These are phyloP conservation scores for Nicotiana attenuata DNA, from an alignment of 257 asterid genomes.

Conservation along the genomic window DNA sequence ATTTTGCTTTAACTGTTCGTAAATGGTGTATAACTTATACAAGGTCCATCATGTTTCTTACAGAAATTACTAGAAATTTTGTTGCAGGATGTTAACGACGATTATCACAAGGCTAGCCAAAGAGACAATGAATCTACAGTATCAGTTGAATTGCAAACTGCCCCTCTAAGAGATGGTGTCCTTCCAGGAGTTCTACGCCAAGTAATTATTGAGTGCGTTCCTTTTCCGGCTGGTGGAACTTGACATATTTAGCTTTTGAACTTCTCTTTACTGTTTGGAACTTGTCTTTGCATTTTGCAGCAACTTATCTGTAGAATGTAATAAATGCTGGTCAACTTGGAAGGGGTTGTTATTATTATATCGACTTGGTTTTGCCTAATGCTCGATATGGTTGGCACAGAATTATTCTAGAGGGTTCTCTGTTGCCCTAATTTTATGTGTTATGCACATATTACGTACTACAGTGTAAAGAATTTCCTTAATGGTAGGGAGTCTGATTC, in stretches of 20 bases:
- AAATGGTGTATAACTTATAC: neutral
- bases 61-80: neutral
- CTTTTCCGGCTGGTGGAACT: neutral
- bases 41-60: neutral
- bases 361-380: neutral
- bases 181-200: slow-evolving; percentile 94
- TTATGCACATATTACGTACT: neutral
- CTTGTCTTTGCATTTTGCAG: neutral
- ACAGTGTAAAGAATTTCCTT: neutral
- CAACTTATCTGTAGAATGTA: neutral
- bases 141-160: slow-evolving; percentile 67
- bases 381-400: neutral
- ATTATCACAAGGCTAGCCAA: slow-evolving; percentile 16
- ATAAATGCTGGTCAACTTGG: slow-evolving; percentile 9
- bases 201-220: slow-evolving; percentile 66
- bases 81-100: slow-evolving; percentile 44
- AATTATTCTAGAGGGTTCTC: neutral
- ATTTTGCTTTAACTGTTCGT: neutral
- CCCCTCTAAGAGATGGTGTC: slow-evolving; percentile 69
- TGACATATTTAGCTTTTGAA: neutral
- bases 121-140: slow-evolving; percentile 20
- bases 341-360: neutral
- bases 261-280: neutral
- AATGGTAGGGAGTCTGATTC: neutral
- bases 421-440: neutral